phyloP scores from a whole-genome alignment of 257 asterid genomes.

The Thymus mandschuricus region DNA sequence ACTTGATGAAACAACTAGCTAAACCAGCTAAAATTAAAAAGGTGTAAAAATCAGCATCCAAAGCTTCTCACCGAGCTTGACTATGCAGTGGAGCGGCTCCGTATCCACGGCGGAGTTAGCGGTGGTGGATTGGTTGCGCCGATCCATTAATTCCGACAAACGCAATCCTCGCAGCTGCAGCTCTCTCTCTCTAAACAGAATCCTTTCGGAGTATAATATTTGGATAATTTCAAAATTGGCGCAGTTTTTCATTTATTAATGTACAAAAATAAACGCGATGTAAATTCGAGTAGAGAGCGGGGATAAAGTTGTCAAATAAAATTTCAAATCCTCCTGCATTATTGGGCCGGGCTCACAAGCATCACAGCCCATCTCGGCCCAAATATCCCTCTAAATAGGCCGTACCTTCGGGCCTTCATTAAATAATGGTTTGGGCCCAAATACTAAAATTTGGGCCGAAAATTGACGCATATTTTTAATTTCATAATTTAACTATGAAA shows the following conservation, averaged over 20 bases:
- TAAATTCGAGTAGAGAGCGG: no score
- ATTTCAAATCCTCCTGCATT: no score
- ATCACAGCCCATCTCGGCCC: no score
- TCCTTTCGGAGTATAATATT: background rate
- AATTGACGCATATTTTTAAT: no score
- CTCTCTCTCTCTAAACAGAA: conserved; percentile 5
- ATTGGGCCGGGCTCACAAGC: no score
- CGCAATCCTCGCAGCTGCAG: conserved; percentile 18
- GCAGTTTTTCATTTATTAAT: background rate
- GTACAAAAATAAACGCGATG: background rate
- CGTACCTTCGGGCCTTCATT: no score
- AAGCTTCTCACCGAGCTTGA: conserved; percentile 72
- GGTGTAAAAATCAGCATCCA: background rate
- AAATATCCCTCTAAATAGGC: no score
- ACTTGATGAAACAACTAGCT: background rate
- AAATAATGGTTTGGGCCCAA: no score
- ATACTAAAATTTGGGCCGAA: no score
- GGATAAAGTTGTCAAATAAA: background rate
- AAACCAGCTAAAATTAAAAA: background rate
- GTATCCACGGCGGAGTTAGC: conserved; percentile 29
- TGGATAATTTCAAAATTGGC: background rate
- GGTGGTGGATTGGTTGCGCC: conserved; percentile 34
- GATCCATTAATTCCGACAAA: conserved; percentile 48
- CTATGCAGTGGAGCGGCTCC: conserved; percentile 68
- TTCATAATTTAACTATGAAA: no score